These are phyloP conservation scores for Colletotrichum filicis DNA, from an alignment of 2,329 filamentous ascomycete species.

Conservation along the genomic window DNA sequence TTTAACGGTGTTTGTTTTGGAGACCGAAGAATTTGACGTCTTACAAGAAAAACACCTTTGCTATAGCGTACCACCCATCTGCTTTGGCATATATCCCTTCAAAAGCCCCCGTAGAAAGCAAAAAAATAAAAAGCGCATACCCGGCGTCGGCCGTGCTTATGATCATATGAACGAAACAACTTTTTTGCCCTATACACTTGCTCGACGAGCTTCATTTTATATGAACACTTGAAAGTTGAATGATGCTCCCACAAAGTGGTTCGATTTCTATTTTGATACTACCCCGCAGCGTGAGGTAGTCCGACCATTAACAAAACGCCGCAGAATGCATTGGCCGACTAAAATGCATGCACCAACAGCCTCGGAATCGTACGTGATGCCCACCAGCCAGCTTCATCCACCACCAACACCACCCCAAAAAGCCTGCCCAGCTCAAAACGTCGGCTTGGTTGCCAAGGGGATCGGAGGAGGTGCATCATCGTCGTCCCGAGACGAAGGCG, in stretches of 20 bases:
- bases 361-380: not conserved
- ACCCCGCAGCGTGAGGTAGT: not conserved
- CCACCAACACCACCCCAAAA: not conserved
- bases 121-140: slow-evolving; percentile 31
- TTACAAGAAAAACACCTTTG: slow-evolving; percentile 13
- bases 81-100: slow-evolving; percentile 38
- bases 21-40: slow-evolving; percentile 16
- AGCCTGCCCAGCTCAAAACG: slow-evolving; percentile 49
- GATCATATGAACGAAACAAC: not conserved
- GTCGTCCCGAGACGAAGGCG: slow-evolving; percentile 37
- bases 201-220: not conserved
- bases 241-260: not conserved
- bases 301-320: slow-evolving; percentile 23
- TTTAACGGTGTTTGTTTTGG: slow-evolving; percentile 16
- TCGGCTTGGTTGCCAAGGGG: slow-evolving; percentile 62
- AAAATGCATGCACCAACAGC: not conserved
- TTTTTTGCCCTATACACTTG: not conserved
- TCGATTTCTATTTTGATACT: not conserved
- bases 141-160: slow-evolving; percentile 26
- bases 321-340: slow-evolving; percentile 15
- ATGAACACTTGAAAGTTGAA: not conserved
- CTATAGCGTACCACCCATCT: slow-evolving; percentile 33
- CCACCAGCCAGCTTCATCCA: too few relatives aligned
- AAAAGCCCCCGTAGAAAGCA: slow-evolving; percentile 33
- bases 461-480: slow-evolving; percentile 59